Evolutionary conservation across 148 eudicot genomes (phyloP), one percentile per base, ranked within the genome.

Genomic region (Rhododendron griersonianum): DNA sequence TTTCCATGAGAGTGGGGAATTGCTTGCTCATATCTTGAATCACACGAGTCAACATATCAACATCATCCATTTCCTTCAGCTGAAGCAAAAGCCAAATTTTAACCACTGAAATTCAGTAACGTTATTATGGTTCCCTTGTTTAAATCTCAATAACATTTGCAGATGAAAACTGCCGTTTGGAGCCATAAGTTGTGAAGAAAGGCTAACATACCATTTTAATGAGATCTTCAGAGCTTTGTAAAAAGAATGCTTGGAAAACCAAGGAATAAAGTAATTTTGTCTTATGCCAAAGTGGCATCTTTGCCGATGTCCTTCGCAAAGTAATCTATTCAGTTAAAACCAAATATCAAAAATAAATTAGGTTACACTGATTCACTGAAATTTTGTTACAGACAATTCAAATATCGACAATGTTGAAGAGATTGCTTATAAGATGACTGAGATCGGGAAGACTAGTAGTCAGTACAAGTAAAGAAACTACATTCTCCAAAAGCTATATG

Each of bases 11-110:
- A 83, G 98, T 94, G 5, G 99, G 99, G 81, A 93, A 94, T 71
- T 93, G 87, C 90, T 95, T 97, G 92, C 98, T 97, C 96, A 97
- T 91, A 89, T 97, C 98, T 93, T 94, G 94, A 88, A 93, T 93
- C 84, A 93, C 94, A 47, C 92, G 96, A 65, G 99, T 95, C 90
- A 97, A 82, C 99, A 97, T 94, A 87, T 97, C 99, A 78, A 85
- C 91, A 81, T 97, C 98, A 89, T 95, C 90, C 98, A 97, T 92
- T 85, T 95, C 98, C 89, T 95, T 93, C 87, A 97, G 88, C 99
- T 97, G 89, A 83, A 86, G 71, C 71, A 89, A 86, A 85, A 48
- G 89, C 39, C 80, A 53, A 59, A 81, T 91, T 79, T 88, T 41
- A 78, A 67, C 30, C 85, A 78, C 83, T 57, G 77, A 82, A 33